Evolutionary conservation across 2,329 filamentous ascomycete species (phyloP).

Genomic region (Fusarium nygamai): DNA sequence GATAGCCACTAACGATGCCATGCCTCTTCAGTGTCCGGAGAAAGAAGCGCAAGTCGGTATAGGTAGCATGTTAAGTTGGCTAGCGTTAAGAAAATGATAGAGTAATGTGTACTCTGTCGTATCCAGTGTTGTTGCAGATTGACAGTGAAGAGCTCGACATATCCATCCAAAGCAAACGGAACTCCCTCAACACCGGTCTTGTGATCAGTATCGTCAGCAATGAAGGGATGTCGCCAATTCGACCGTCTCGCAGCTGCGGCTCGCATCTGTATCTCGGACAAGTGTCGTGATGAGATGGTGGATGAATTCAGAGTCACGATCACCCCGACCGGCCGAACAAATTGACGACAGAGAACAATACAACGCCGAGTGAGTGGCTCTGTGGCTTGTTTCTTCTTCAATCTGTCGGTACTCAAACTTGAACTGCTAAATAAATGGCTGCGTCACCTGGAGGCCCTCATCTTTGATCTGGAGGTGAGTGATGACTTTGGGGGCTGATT

Average conservation of each 20-base stretch:
- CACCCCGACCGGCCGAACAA: background rate
- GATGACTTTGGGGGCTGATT: rapidly evolving
- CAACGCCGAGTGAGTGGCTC: background rate
- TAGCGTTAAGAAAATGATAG: background rate
- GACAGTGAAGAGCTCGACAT: background rate
- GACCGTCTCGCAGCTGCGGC: background rate
- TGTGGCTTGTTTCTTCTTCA: background rate
- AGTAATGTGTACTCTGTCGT: background rate
- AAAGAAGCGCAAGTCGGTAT: background rate
- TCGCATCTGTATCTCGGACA: rapidly evolving
- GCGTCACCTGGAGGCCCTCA: too few relatives aligned
- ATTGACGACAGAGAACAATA: background rate
- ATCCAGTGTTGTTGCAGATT: background rate
- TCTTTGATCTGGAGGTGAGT: background rate
- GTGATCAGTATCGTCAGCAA: background rate
- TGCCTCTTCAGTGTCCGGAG: background rate
- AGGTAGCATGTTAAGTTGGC: rapidly evolving
- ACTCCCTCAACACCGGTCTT: background rate
- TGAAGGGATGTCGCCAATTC: background rate
- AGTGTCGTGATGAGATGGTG: background rate
- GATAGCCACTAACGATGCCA: background rate
- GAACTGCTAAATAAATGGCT: too few relatives aligned
- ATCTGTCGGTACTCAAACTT: too few relatives aligned
- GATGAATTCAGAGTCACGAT: background rate
- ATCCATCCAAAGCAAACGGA: background rate